Conservation (phyloP, 768 basidiomycete species). For the Termitomyces heimii region DNA sequence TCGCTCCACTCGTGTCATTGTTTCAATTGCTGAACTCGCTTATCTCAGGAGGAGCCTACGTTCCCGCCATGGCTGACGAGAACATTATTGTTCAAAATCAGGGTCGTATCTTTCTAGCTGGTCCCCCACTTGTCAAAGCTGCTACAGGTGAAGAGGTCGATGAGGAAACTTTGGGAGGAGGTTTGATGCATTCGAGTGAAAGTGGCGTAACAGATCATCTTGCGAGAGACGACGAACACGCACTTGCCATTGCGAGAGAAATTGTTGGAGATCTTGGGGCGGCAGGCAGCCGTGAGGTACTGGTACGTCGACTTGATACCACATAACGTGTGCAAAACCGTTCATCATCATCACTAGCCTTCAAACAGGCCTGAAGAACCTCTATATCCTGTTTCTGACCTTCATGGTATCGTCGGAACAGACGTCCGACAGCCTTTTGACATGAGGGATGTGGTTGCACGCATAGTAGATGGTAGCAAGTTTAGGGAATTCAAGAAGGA, state of each 20-base stretch:
- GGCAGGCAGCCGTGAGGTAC: conserved; percentile 43
- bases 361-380: conserved; percentile 60
- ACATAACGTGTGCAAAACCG: not conserved
- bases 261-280: conserved; percentile 75
- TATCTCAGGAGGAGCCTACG: conserved; percentile 75
- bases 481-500: conserved; percentile 97
- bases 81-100: conserved; percentile 88
- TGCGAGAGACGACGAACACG: conserved; percentile 81
- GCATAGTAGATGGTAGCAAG: conserved; percentile 85
- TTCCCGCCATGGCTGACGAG: conserved; percentile 96
- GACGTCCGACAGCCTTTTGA: conserved; percentile 87
- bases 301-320: conserved; percentile 32
- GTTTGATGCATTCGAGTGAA: conserved; percentile 86
- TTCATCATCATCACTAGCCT: conserved; percentile 35
- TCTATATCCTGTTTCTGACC: conserved; percentile 71
- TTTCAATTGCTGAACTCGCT: conserved; percentile 1
- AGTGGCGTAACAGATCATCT: conserved; percentile 90
- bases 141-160: conserved; percentile 92
- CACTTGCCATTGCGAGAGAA: conserved; percentile 70
- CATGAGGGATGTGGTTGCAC: conserved; percentile 90
- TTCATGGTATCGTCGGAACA: conserved; percentile 89
- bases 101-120: conserved; percentile 91
- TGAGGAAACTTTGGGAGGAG: conserved; percentile 88
- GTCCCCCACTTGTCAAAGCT: conserved; percentile 91
- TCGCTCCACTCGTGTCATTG: conserved; percentile 1